Evolutionary conservation across 345 rosid genomes (phyloP), one percentile per base, ranked within the genome.

Genomic region (Cardamine resedifolia): DNA sequence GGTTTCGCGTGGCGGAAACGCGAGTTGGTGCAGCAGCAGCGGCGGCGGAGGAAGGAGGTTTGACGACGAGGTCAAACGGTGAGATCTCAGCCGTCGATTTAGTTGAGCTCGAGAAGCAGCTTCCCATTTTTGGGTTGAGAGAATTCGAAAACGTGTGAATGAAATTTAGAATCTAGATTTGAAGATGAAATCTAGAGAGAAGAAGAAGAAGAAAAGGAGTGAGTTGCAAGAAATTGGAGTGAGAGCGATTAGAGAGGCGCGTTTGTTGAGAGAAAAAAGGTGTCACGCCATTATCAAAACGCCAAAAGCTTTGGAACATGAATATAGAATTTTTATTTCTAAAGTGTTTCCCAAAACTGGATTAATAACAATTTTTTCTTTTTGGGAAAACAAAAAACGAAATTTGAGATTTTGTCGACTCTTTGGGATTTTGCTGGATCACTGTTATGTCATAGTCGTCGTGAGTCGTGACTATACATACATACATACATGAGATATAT

Each of bases 31-130:
- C 48, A 3, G 64, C n/a, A n/a, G n/a, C 18, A 69, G 30, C 2
- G 75, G 83, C 1, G 47, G 58, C 4, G 15, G 78, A 2, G 14
- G 62, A 20, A 1, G 69, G 73, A 31, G 60, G 80, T 45, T 65
- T 64, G 59, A 64, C 81, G 78, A 55, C 48, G 79, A 63, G 60
- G 31, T 82, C 85, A 16, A 58, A 73, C 0, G 91, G 87, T 10
- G 88, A 70, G 28, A 85, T 83, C 82, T 82, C 88, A n/a, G 87
- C 73, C 23, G 73, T 68, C 0, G 90, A 76, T 70, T 70, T 79
- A 21, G 82, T 80, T 1, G 87, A 62, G 12, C 36, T 39, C 0
- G 57, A 16, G 36, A 75, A 64, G 27, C 85, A 85, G 58, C 72
- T 89, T 14, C 96, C 95, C 95, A 88, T 88, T 36, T 43, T n/a